Conservation (phyloP, 495 filamentous ascomycete genomes). For the Penicillium coffeae region DNA sequence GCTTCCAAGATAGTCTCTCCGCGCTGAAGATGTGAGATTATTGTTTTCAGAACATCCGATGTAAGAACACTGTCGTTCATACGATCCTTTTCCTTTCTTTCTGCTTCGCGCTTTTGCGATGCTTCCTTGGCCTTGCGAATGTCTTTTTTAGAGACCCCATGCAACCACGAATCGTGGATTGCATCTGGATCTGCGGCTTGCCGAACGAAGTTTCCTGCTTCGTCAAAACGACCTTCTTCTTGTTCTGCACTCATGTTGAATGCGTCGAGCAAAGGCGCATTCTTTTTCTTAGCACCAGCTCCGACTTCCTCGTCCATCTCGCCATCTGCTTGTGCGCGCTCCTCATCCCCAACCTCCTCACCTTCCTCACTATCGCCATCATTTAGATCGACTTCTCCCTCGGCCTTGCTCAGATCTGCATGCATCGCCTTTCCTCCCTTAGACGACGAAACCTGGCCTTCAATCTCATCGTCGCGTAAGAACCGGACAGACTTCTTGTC, state of each 20-base stretch:
- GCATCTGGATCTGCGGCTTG: constrained; percentile 87
- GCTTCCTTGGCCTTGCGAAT: constrained; percentile 85
- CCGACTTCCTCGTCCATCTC: constrained; percentile 85
- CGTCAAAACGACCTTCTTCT: constrained; percentile 91
- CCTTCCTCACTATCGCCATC: constrained; percentile 51
- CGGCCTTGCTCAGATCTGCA: constrained; percentile 49
- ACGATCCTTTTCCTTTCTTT: constrained; percentile 61
- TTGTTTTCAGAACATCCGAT: constrained; percentile 63
- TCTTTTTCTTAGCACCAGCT: constrained; percentile 82
- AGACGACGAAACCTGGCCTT: constrained; percentile 74
- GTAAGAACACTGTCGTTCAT: constrained; percentile 72
- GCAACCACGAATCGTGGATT: constrained; percentile 86
- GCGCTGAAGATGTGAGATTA: constrained; percentile 70
- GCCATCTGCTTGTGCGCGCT: constrained; percentile 62
- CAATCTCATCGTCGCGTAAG: constrained; percentile 69
- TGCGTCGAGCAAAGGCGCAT: constrained; percentile 92
- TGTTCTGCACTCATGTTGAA: constrained; percentile 92
- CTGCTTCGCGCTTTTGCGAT: constrained; percentile 78
- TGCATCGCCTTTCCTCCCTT: constrained; percentile 68
- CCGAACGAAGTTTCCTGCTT: constrained; percentile 84
- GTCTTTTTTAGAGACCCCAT: constrained; percentile 88
- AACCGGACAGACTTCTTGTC: constrained; percentile 79
- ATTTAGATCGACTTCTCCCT: constrained; percentile 38
- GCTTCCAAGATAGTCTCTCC: constrained; percentile 91
- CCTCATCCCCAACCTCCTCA: constrained; percentile 70